phyloP scores from a whole-genome alignment of 306 rosid species.

The Quillaja saponaria region DNA sequence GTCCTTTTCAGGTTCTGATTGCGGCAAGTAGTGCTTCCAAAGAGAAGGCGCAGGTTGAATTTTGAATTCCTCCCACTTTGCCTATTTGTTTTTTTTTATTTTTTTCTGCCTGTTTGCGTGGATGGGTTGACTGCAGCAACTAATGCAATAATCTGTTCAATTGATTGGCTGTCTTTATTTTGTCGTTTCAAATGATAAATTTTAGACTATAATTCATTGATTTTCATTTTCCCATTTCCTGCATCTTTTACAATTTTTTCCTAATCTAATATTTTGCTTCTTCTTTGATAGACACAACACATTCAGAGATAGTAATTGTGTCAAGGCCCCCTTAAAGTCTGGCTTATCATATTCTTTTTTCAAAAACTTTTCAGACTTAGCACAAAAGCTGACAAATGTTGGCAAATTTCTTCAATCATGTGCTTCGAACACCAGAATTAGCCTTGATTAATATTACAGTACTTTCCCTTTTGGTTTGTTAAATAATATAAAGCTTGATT shows the following conservation, averaged over 20 bases:
- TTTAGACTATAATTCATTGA: slow-evolving; percentile 2
- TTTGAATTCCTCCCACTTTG: slow-evolving; percentile 14
- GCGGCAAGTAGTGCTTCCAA: slow-evolving; percentile 76
- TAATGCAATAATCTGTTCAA: slow-evolving; percentile 2
- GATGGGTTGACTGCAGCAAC: slow-evolving; percentile 14
- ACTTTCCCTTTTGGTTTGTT: no score
- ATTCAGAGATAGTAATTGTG: background rate
- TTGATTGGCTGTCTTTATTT: slow-evolving; percentile 5
- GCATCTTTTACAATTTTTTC: background rate
- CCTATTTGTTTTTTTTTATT: background rate
- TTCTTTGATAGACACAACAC: no score
- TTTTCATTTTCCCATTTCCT: slow-evolving; percentile 5
- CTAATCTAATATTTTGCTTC: no score
- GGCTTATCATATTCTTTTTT: background rate
- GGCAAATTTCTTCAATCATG: no score
- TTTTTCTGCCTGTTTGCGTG: background rate
- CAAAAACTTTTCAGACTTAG: no score
- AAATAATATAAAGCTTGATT: no score
- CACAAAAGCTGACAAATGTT: no score
- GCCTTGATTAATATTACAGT: no score
- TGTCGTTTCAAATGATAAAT: background rate
- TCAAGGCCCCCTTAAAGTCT: background rate
- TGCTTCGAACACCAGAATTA: no score
- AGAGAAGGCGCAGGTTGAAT: slow-evolving; percentile 90
- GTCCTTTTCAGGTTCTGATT: slow-evolving; percentile 70